A percentile compares a stretch with the other conserved stretches of the same genome.
These are phyloP conservation scores for Ceratobasidium papillatum DNA, from an alignment of 1,284 basidiomycete species.

Conservation along the genomic window DNA sequence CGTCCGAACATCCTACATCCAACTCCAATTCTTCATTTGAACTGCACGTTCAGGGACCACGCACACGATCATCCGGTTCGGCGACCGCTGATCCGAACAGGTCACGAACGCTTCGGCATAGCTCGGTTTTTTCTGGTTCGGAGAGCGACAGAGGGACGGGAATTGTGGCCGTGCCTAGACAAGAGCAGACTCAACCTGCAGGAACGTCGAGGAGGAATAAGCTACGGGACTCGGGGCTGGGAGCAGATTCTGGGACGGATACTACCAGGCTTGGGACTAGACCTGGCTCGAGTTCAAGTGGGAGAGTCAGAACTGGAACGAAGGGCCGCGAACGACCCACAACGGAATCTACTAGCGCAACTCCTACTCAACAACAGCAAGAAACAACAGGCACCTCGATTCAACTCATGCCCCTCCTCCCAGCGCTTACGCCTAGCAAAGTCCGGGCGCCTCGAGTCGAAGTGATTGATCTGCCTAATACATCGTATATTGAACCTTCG, in stretches of 20 bases:
- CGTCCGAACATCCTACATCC: conserved; percentile 11
- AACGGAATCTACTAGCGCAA: conserved; percentile 7
- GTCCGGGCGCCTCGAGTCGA: conserved; percentile 19
- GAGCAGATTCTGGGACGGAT: conserved; percentile 30
- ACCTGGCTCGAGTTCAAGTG: not conserved
- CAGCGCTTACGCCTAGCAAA: conserved; percentile 27
- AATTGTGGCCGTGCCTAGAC: not conserved
- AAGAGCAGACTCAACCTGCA: not conserved
- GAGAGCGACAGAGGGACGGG: conserved; percentile 9
- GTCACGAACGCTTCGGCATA: conserved; percentile 10
- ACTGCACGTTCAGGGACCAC: not conserved
- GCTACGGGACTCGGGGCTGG: conserved; percentile 28
- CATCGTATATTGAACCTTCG: conserved; percentile 30
- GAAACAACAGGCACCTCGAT: not conserved
- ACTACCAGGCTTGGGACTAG: not conserved
- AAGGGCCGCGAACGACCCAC: not conserved
- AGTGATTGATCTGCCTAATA: conserved; percentile 20
- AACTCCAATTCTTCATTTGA: conserved; percentile 11
- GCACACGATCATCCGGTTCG: conserved; percentile 1
- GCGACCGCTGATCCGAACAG: conserved; percentile 2
- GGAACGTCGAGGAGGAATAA: conserved; percentile 1
- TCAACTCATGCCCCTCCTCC: conserved; percentile 29
- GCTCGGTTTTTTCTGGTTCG: conserved; percentile 12
- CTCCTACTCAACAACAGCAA: not conserved
- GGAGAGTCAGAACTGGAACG: not conserved